Conservation (phyloP, 306 rosid species). For the Boehmeria nivea region DNA sequence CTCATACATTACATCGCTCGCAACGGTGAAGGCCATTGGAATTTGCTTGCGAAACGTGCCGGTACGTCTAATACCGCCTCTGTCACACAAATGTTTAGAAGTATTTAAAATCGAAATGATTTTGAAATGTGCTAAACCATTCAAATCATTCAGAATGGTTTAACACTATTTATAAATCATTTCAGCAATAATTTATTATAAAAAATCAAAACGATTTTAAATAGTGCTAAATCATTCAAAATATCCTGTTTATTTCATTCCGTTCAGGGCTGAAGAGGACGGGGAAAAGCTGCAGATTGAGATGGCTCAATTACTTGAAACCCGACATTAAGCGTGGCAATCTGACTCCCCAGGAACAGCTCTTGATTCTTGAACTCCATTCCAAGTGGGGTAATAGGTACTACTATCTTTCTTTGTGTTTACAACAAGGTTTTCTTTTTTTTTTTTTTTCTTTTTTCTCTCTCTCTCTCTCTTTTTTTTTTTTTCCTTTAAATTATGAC, state of each 20-base stretch:
- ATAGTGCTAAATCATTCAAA: neutral
- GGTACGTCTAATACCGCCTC: conserved; percentile 28
- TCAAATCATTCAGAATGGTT: too few relatives aligned
- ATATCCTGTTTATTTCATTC: neutral
- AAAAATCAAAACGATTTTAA: neutral
- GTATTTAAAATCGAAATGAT: too few relatives aligned
- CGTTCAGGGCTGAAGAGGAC: conserved; percentile 85
- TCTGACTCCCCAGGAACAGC: conserved; percentile 85
- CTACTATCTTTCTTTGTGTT: neutral
- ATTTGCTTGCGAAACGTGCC: conserved; percentile 73
- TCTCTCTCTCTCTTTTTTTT: neutral
- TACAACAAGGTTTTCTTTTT: too few relatives aligned
- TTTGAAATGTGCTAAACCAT: neutral
- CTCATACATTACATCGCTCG: conserved; percentile 75
- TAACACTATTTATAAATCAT: too few relatives aligned
- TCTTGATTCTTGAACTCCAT: conserved; percentile 88
- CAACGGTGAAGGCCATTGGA: conserved; percentile 98
- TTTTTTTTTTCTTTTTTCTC: neutral
- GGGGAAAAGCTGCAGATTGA: conserved; percentile 91
- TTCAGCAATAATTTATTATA: neutral
- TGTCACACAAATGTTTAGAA: too few relatives aligned
- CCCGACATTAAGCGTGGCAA: conserved; percentile 95
- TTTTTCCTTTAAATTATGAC: neutral
- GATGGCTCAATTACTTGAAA: conserved; percentile 92
- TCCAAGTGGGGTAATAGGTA: conserved; percentile 94